Conservation (phyloP, 192 early-diverging fungal species). For the Coemansia sp. region DNA sequence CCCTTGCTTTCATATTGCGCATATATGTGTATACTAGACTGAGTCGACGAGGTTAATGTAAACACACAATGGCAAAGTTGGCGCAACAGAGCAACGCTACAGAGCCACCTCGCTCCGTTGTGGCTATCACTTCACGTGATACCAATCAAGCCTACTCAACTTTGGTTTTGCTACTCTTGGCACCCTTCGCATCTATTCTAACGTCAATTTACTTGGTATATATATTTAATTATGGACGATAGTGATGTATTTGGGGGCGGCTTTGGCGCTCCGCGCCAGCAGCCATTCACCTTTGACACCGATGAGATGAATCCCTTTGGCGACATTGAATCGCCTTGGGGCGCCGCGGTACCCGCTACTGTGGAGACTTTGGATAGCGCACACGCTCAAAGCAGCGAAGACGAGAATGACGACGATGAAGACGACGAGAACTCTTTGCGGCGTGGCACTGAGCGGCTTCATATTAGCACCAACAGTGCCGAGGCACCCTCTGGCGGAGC, state of each 20-base stretch:
- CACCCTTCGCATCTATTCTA: not conserved
- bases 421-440: constrained; percentile 1
- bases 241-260: constrained; percentile 43
- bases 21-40: not conserved
- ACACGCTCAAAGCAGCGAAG: not conserved
- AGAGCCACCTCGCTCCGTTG: not conserved
- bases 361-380: not conserved
- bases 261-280: constrained; percentile 28
- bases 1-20: constrained; percentile 13
- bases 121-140: not conserved
- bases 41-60: not conserved
- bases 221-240: constrained; percentile 16
- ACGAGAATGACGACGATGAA: not conserved
- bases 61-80: not conserved
- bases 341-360: not conserved
- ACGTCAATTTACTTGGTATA: not conserved
- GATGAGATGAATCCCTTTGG: constrained; percentile 53
- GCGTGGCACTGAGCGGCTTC: constrained; percentile 8
- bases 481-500: not conserved
- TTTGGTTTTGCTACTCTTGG: not conserved
- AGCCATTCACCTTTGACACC: constrained; percentile 37
- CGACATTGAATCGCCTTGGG: constrained; percentile 37
- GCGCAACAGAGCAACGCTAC: not conserved
- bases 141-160: not conserved
- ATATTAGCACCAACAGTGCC: not conserved